Base-by-base conservation (phyloP, 2,329 filamentous ascomycete species). In the Leptographium flavum region DNA sequence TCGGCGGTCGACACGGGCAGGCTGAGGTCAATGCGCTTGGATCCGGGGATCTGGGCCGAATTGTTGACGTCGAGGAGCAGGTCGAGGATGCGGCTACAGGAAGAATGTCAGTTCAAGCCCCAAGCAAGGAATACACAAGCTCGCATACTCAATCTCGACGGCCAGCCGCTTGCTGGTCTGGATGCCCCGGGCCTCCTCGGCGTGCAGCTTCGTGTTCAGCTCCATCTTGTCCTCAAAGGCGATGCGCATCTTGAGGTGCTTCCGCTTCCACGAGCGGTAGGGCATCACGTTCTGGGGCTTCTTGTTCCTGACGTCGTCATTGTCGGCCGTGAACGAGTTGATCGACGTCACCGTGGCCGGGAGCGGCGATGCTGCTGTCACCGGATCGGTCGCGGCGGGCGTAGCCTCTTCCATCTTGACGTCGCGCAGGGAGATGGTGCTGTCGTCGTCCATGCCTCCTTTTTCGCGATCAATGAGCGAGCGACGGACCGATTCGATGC, bases 231-330 rank as follows among this genome's bases (percentile, higher is more conserved):
- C 71, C 54, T 92, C 83, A 58, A 92, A 93, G 25, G 72, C 69
- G 59, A 82, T 72, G 64, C 83, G 81, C 79, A 92, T 85, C 72
- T 93, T 93, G 56, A 83, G 82, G 63, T 93, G 98, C 70, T 98
- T 98, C 67, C 94, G 94, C 74, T 85, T 87, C 71, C 73, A 82
- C 38, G 77, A 82, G 57, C 76, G 81, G 61, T 81, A 77, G 4
- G 67, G 73, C 56, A 47, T 45, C 17, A 64, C 68, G 61, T 66
- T 72, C 38, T 36, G 31, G 15, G 38, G 13, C 39, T 42, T 46
- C 54, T 60, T 30, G 55, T 55, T 21, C 53, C 50, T 17, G 8
- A 40, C 46, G 17, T 70, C 73, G 39, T 41, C 39, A 14, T 5
- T 27, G 45, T 62, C 59, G 33, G 56, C 56, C 25, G 58, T 54